Percentiles rank a stretch among this genome's conserved stretches.
Evolutionary conservation across 129 eudicot genomes (phyloP).

Genomic region (Silybum marianum): DNA sequence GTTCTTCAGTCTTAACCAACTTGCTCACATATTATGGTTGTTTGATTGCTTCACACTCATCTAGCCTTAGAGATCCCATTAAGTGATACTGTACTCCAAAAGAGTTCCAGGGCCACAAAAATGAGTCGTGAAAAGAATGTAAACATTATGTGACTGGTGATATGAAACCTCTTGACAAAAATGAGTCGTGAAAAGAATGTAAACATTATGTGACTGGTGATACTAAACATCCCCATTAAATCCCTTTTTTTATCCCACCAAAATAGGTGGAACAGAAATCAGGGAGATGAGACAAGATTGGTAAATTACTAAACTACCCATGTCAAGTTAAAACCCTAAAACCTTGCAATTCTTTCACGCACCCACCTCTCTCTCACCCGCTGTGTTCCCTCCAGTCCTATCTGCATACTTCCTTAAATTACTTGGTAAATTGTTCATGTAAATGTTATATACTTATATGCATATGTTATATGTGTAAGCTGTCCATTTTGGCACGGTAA

Average conservation of each 20-base stretch:
- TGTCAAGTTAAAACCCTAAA: neutral
- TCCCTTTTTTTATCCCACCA: neutral
- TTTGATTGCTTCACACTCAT: neutral
- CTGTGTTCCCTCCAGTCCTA: too few species aligned
- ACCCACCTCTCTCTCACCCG: neutral
- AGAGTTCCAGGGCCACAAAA: neutral
- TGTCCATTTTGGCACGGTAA: constrained; percentile 8
- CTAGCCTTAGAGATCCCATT: neutral
- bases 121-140: neutral
- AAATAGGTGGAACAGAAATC: neutral
- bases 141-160: neutral
- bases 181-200: neutral
- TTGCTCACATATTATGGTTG: neutral
- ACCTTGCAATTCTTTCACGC: neutral
- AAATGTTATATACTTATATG: neutral
- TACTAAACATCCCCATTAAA: too few species aligned
- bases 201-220: neutral
- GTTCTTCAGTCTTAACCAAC: neutral
- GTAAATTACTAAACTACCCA: neutral
- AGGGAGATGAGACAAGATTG: neutral
- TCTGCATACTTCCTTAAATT: neutral
- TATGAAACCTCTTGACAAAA: neutral
- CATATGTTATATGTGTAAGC: neutral
- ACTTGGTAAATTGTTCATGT: constrained; percentile 16
- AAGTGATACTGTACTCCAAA: neutral